A percentile compares a stretch with the other conserved stretches of the same genome.
Evolutionary conservation across 441 rosid genomes (phyloP).

Genomic region (Euphorbia schlechtendalii): DNA sequence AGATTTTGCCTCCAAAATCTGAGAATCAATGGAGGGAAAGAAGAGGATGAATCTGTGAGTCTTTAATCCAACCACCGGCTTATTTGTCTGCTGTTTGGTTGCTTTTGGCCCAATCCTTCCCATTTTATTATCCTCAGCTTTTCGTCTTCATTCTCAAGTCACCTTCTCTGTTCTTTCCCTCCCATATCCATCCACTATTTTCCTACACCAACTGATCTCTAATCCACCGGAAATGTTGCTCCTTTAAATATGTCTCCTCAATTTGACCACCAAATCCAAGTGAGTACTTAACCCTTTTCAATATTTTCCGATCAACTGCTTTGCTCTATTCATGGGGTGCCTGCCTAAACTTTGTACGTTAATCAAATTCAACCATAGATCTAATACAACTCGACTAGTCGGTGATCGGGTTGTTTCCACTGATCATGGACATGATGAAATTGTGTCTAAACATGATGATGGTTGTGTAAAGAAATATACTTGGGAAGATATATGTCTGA

Average conservation of each 20-base stretch:
- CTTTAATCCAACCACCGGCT: background rate
- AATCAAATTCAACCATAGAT: slow-evolving; percentile 14
- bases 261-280: slow-evolving; percentile 14
- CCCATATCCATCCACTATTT: slow-evolving; percentile 17
- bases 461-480: slow-evolving; percentile 30
- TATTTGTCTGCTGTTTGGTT: slow-evolving; percentile 23
- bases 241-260: slow-evolving; percentile 15
- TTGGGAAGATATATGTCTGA: slow-evolving; percentile 48
- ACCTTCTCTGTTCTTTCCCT: slow-evolving; percentile 32
- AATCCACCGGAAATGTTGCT: background rate
- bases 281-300: slow-evolving; percentile 10
- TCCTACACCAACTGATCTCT: background rate
- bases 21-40: background rate
- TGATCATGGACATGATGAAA: background rate
- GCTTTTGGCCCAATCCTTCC: slow-evolving; percentile 18
- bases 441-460: background rate
- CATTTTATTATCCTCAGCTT: slow-evolving; percentile 2
- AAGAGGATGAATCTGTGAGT: slow-evolving; percentile 5
- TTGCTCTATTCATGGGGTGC: slow-evolving; percentile 38
- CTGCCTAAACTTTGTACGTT: slow-evolving; percentile 26
- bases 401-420: background rate
- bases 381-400: too few relatives aligned
- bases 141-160: slow-evolving; percentile 12
- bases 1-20: slow-evolving; percentile 26
- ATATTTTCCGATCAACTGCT: background rate